Evolutionary conservation across 1,284 basidiomycete species (phyloP).

Genomic region (Hemileia vastatrix): DNA sequence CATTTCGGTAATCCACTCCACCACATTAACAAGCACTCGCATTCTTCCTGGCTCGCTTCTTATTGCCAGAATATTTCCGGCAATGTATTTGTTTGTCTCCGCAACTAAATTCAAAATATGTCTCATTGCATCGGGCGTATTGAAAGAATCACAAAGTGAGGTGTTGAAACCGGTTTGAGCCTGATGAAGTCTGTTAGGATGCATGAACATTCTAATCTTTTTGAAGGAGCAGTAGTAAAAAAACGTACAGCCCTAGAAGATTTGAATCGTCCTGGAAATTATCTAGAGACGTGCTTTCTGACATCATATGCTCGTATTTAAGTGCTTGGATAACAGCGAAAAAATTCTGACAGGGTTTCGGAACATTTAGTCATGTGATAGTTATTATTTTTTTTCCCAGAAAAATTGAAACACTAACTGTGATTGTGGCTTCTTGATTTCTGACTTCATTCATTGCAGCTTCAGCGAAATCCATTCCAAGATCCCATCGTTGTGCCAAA

Average conservation of each 20-base stretch:
- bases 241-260: too few species aligned
- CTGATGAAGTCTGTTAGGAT: conserved; percentile 55
- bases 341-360: conserved; percentile 79
- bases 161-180: conserved; percentile 70
- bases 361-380: too few species aligned
- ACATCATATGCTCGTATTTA: conserved; percentile 14
- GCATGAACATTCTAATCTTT: conserved; percentile 19
- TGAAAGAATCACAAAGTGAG: conserved; percentile 96
- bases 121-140: conserved; percentile 75
- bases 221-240: conserved; percentile 22
- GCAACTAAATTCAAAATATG: conserved; percentile 72
- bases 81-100: conserved; percentile 79
- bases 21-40: conserved; percentile 57
- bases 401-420: conserved; percentile 52
- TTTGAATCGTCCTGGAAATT: conserved; percentile 60
- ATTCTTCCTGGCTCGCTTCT: too few species aligned
- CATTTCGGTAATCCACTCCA: conserved; percentile 78
- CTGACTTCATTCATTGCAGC: conserved; percentile 75
- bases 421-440: conserved; percentile 72
- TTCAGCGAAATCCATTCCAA: conserved; percentile 89
- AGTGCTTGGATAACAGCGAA: conserved; percentile 80
- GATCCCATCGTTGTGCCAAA: conserved; percentile 81
- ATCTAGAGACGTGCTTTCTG: conserved; percentile 48
- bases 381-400: not conserved
- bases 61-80: conserved; percentile 33